These are phyloP conservation scores for Scheffersomyces ergatensis DNA, from an alignment of 805 yeast species.

Conservation along the genomic window DNA sequence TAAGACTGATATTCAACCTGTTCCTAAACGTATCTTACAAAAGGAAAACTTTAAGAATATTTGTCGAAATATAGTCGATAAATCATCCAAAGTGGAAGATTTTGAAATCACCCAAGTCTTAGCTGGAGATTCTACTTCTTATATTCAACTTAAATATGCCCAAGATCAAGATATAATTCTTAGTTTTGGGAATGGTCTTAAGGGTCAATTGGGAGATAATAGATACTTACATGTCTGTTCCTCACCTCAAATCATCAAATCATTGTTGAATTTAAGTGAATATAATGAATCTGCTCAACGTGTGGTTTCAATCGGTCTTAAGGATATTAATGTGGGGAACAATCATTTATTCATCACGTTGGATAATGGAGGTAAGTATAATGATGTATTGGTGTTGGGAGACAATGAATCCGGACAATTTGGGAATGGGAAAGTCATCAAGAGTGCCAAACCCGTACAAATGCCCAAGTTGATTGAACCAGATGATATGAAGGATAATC, in stretches of 20 bases:
- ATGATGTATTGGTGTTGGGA: conserved; percentile 79
- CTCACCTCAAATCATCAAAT: conserved; percentile 59
- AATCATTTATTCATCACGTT: conserved; percentile 65
- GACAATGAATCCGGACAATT: conserved; percentile 79
- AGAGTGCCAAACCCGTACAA: conserved; percentile 50
- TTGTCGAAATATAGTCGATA: conserved; percentile 29
- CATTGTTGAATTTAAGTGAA: conserved; percentile 47
- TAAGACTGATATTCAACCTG: conserved; percentile 64
- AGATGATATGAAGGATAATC: conserved; percentile 18
- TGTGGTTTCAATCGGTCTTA: conserved; percentile 46
- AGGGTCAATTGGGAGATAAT: conserved; percentile 85
- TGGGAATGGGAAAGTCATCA: conserved; percentile 75
- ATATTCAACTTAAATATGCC: conserved; percentile 22
- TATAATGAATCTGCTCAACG: conserved; percentile 47
- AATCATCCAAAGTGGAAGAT: conserved; percentile 17
- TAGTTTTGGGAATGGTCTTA: conserved; percentile 79
- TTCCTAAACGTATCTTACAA: conserved; percentile 51
- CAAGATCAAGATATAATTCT: conserved; percentile 30
- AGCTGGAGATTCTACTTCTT: conserved; percentile 67
- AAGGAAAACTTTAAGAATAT: conserved; percentile 10
- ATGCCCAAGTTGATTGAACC: conserved; percentile 65
- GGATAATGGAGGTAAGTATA: conserved; percentile 38
- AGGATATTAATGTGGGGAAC: conserved; percentile 56
- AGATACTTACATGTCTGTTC: conserved; percentile 71
- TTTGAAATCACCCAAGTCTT: conserved; percentile 51